Evolutionary conservation across 2,329 filamentous ascomycete species (phyloP), one percentile per base, ranked within the genome.

Genomic region (Aspergillus caelatus): DNA sequence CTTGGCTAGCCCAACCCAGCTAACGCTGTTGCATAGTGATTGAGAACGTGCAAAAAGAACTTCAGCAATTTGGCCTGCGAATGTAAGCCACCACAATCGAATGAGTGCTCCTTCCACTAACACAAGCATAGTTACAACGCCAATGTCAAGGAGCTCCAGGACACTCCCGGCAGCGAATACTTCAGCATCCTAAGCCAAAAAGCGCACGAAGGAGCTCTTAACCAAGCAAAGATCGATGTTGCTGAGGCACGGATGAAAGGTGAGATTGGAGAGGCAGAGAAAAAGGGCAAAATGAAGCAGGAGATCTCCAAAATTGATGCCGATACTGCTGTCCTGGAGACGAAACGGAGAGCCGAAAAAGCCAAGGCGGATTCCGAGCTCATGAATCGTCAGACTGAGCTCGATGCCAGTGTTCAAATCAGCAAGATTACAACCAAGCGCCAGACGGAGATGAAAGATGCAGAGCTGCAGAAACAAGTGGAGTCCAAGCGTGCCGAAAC

Each of bases 301-400:
- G 90, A 94, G 73, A 91, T 96, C 48, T 91, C 92, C 70, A 94
- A 93, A 82, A 96, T 96, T 79, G 88, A 94, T 76, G 92, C 92
- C 68, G 89, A 92, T 70, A 96, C 92, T 1, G 91, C 92, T 1
- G 91, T 95, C 1, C 86, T 92, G 65, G 93, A 94, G 81, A 95
- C 92, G 0, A 89, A 94, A 74, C 89, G 92, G 57, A 93, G 94
- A 74, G 89, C 90, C 53, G 91, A 95, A 79, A 92, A 92, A 65
- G 91, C 91, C 2, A 80, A 86, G 54, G 93, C 93, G 50, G 92
- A 95, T 74, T 91, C 92, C 12, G 88, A 88, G 60, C 86, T 96
- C 59, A 86, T 88, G 43, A 92, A 89, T 21, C 85, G 88, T 68
- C 88, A 93, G 78, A 90, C 91, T 1, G 85, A 86, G 58, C 89